Evolutionary conservation across 2,329 filamentous ascomycete genomes (phyloP), one percentile per base, ranked within the genome.

Genomic region (Talaromyces funiculosus): DNA sequence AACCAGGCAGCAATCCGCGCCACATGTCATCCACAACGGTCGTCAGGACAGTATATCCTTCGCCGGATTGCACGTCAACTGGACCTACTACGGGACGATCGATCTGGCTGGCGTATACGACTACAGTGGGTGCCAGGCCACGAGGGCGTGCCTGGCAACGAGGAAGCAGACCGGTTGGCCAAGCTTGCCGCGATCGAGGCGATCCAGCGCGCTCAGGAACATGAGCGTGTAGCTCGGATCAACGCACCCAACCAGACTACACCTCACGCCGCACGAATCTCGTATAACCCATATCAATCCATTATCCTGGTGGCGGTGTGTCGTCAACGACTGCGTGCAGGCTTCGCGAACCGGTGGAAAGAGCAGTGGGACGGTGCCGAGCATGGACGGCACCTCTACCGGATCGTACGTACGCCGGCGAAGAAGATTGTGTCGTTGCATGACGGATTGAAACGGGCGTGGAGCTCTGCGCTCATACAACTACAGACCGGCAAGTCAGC

Each of bases 1-100:
- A 74, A 72, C 59, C 64, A 73, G 47, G 70, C 69, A 8, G 68
- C 69, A 29, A 71, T 72, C 26, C 63, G 67, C 60, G 70, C 68
- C n/a, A 65, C 70, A 14, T 47, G 18, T 33, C 67, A 69, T 49
- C 69, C 67, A 8, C 67, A 68, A 40, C 51, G 59, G 49, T 66
- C 66, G 31, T 73, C 68, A 0, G 65, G 70, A 42, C 63, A 71
- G 59, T 72, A 73, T 2, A 43, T 59, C n/a, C 37, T 59, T 1
- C 18, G 18, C 0, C 7, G n/a, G 12, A 53, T 43, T 4, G 6
- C 45, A 2, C 33, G 24, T 20, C 20, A 45, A 2, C 2, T 45
- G 9, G 18, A 42, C 18, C 20, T 43, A 1, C 20, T 43, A 3
- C 4, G 12, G 1, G 20, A 43, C 40, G 0, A 10, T 16, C 12